A percentile compares a stretch with the other conserved stretches of the same genome.
phyloP scores from a whole-genome alignment of 2,329 filamentous ascomycete genomes.

The Claviceps lovelessii region DNA sequence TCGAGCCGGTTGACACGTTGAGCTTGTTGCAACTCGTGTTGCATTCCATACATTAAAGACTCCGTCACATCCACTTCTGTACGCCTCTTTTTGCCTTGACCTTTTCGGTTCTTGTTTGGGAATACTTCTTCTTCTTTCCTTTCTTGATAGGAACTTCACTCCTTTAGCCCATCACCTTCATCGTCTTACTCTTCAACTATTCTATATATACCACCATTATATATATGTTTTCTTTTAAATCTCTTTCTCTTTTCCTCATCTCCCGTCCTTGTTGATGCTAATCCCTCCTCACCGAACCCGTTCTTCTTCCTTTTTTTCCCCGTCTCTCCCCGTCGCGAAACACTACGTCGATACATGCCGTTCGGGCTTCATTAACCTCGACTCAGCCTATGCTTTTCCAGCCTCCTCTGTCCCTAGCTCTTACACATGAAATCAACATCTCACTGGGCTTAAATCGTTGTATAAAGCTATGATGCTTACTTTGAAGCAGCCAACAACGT shows the following conservation, averaged over 20 bases:
- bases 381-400: background rate
- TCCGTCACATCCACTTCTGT: conserved; percentile 10
- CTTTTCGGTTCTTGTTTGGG: conserved; percentile 8
- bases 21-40: conserved; percentile 14
- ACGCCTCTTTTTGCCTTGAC: conserved; percentile 11
- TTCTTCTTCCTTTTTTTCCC: background rate
- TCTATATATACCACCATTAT: background rate
- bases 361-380: background rate
- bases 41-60: conserved; percentile 1
- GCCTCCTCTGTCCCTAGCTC: background rate
- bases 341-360: background rate
- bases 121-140: background rate
- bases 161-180: background rate
- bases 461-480: conserved; percentile 42
- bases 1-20: conserved; percentile 33
- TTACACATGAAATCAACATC: conserved; percentile 16
- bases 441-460: conserved; percentile 12
- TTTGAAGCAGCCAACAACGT: conserved; percentile 43
- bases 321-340: background rate
- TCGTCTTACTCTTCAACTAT: background rate
- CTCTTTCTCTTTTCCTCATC: background rate
- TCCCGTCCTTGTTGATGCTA: background rate
- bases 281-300: background rate
- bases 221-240: background rate
- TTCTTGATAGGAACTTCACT: background rate